Evolutionary conservation across 2,329 filamentous ascomycete species (phyloP), one percentile per base, ranked within the genome.

Genomic region (Colletotrichum sp.): DNA sequence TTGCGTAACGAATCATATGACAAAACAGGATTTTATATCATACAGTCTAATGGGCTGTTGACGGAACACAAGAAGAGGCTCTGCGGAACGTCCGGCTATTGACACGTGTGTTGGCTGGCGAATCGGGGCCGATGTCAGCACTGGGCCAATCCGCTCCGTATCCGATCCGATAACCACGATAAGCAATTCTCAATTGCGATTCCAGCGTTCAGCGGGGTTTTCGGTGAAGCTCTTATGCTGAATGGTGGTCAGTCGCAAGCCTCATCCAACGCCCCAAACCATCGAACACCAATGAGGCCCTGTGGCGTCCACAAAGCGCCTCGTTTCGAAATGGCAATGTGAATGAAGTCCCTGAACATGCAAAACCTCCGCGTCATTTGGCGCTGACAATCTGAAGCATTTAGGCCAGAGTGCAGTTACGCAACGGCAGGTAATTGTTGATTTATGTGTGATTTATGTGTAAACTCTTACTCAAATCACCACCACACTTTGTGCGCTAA

Each of bases 41-140:
- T 21, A 48, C 6, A 21, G 43, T 48, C 43, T 48, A 48, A 48
- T 48, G n/a, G 43, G 43, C 43, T 48, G 43, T 48, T 48, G 43
- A 48, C 43, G 43, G 55, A 16, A 58, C 21, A 58, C 55, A 28
- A 28, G 55, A 58, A 28, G 55, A 58, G 55, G 26, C 55, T 58
- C 55, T 58, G 55, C 55, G 55, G 24, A 58, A 28, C 26, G 21
- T 58, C 55, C 24, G 55, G 55, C 55, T 4, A 28, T 21, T 5
- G 21, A 58, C 24, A 58, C 55, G 55, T 26, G 55, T 28, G 55
- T 58, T 58, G 24, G 24, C 55, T 58, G 24, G n/a, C 55, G 55
- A 21, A 58, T 58, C 24, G 24, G 55, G 24, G 24, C 55, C 55
- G 43, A 48, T 12, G 18, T 12, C 3, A 48, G 43, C 43, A 7